Conservation (phyloP, 306 rosid species). For the Cyclanthera cordifolia region DNA sequence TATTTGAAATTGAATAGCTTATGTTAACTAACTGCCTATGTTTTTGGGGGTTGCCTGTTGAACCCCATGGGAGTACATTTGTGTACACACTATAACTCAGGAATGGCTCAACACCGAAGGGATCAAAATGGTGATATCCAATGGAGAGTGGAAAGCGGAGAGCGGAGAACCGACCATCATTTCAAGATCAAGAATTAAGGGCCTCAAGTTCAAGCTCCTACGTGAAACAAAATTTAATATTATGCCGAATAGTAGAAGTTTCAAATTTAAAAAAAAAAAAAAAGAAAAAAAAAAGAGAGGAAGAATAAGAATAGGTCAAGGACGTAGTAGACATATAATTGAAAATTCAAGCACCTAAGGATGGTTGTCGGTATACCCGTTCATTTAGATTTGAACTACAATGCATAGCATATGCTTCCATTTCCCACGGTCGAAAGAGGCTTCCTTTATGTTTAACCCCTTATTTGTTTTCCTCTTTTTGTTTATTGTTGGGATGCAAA, state of each 20-base stretch:
- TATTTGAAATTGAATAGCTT: too few relatives aligned
- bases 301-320: neutral
- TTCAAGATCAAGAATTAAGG: constrained; percentile 39
- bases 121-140: neutral
- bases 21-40: too few relatives aligned
- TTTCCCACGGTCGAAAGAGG: too few relatives aligned
- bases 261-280: neutral
- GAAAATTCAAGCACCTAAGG: neutral
- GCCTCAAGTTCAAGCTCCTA: constrained; percentile 40
- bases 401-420: neutral
- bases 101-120: neutral
- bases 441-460: too few relatives aligned
- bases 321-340: neutral
- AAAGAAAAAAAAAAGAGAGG: too few relatives aligned
- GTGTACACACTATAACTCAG: neutral
- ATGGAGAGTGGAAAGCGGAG: neutral
- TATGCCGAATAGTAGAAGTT: neutral
- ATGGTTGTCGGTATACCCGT: neutral
- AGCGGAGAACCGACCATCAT: neutral
- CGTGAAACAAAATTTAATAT: neutral
- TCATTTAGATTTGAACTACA: neutral
- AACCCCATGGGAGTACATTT: neutral
- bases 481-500: too few relatives aligned
- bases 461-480: too few relatives aligned
- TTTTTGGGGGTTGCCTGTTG: neutral